phyloP scores from a whole-genome alignment of 164 flowering plant genomes.

The Buxus sempervirens region DNA sequence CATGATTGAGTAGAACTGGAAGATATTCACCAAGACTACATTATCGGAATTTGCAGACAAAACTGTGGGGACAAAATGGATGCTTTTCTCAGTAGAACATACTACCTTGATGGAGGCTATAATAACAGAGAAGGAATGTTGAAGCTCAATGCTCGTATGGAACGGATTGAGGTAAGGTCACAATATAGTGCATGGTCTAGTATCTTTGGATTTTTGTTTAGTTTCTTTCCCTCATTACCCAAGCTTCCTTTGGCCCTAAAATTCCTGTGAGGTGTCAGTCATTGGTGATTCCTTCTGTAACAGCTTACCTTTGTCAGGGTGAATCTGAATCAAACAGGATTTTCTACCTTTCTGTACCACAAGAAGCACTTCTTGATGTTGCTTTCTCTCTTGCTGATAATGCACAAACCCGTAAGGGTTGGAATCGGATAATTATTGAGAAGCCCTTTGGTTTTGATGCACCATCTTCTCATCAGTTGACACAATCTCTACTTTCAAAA shows the following conservation, averaged over 20 bases:
- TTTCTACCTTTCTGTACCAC: conserved; percentile 67
- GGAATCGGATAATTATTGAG: conserved; percentile 60
- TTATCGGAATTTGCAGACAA: conserved; percentile 29
- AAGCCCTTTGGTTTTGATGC: conserved; percentile 60
- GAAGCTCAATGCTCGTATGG: conserved; percentile 46
- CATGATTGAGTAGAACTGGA: conserved; percentile 1
- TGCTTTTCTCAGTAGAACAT: conserved; percentile 50
- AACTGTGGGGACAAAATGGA: conserved; percentile 58
- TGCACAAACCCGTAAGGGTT: conserved; percentile 49
- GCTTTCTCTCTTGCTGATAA: conserved; percentile 37
- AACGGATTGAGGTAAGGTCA: conserved; percentile 45
- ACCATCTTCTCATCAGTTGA: conserved; percentile 33
- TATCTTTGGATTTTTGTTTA: background rate
- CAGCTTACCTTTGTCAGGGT: conserved; percentile 42
- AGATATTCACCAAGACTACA: conserved; percentile 8
- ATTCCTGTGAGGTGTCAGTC: background rate
- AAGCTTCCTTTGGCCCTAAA: background rate
- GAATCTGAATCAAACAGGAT: conserved; percentile 47
- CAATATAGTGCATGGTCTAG: background rate
- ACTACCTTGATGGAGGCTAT: conserved; percentile 50
- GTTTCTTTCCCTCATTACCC: background rate
- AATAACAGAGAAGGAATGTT: conserved; percentile 53
- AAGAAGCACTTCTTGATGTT: conserved; percentile 59
- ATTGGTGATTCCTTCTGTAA: conserved; percentile 18
- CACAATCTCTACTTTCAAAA: conserved; percentile 42